Base-by-base conservation (phyloP, 116 monocot species). In the Trichopus zeylanicus region DNA sequence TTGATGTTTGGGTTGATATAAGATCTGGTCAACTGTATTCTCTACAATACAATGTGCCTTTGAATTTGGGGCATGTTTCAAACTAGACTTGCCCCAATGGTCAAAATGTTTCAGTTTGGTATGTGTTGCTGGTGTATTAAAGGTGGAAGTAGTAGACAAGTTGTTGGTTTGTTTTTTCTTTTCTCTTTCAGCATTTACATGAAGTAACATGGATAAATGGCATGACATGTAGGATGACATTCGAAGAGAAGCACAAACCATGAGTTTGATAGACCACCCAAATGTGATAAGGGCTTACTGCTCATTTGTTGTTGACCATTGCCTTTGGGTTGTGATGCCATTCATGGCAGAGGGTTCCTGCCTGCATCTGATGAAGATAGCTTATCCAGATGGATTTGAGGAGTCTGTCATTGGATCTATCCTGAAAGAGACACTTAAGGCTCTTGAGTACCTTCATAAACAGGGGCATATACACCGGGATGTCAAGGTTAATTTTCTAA, bases 391-490 rank as follows among this genome's bases (percentile, higher is more conserved):
- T 39, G 77, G 77, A 25, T 66, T 71, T 39, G 62, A 67, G 21
- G 77, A 77, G 29, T 13, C 29, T 28, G 51, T 77, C 28, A 77
- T 77, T 33, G 71, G 71, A 49, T 62, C 51, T 51, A 62, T 77
- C 1, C 46, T 77, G 29, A 56, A 58, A 7, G 77, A 77, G 38
- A 56, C 48, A 15, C 47, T 77, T 47, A 51, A 63, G 58, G 77
- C 66, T 25, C 31, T 77, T 20, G 77, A 57, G 19, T 77, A 77
- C 58, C 67, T 77, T 62, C 77, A 77, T 47, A 61, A 53, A 6
- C 61, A 77, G 28, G 77, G 71, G 19, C 77, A 71, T 10, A 71
- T 77, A 55, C 77, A 77, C 51, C 60, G 77, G 28, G 77, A 77
- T 61, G 63, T 77, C 4, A 77, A 77, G 71, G 77, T 72, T 51